phyloP scores from a whole-genome alignment of 2,329 filamentous ascomycete species.

The Colletotrichum tabaci region DNA sequence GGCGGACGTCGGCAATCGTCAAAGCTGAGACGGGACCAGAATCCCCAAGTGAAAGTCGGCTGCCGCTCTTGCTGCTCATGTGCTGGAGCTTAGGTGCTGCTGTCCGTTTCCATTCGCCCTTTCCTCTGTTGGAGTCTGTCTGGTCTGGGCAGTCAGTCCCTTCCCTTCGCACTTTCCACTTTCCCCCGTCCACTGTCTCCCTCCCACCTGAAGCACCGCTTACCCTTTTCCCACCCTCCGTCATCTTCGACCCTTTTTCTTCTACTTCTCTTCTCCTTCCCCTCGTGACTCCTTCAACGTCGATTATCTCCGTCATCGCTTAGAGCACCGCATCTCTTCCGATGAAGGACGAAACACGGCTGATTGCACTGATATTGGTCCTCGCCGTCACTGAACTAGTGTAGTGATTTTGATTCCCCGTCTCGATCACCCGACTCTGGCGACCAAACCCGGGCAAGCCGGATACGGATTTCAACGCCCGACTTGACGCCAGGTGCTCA shows the following conservation, averaged over 20 bases:
- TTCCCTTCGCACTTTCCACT: not conserved
- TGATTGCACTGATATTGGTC: not conserved
- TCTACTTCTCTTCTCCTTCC: not conserved
- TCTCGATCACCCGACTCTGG: not conserved
- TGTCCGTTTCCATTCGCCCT: not conserved
- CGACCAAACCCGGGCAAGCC: not conserved
- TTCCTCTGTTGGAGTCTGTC: not conserved
- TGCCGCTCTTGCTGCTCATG: not conserved
- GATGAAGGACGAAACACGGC: not conserved
- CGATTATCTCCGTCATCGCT: slow-evolving; percentile 6
- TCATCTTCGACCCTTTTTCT: slow-evolving; percentile 7
- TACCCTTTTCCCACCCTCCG: slow-evolving; percentile 14
- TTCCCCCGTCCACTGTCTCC: slow-evolving; percentile 3
- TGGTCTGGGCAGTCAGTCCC: not conserved
- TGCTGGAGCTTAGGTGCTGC: not conserved
- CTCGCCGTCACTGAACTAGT: not conserved
- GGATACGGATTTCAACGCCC: slow-evolving; percentile 15
- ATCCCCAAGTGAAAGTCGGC: slow-evolving; percentile 4
- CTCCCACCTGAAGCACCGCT: not conserved
- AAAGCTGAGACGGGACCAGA: slow-evolving; percentile 36
- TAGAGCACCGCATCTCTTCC: not conserved
- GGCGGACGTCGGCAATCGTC: slow-evolving; percentile 33
- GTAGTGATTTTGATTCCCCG: too few species aligned
- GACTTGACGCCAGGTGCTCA: slow-evolving; percentile 10
- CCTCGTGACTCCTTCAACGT: slow-evolving; percentile 25